Base-by-base conservation (phyloP, 768 basidiomycete species). In the Saitozyma podzolica region DNA sequence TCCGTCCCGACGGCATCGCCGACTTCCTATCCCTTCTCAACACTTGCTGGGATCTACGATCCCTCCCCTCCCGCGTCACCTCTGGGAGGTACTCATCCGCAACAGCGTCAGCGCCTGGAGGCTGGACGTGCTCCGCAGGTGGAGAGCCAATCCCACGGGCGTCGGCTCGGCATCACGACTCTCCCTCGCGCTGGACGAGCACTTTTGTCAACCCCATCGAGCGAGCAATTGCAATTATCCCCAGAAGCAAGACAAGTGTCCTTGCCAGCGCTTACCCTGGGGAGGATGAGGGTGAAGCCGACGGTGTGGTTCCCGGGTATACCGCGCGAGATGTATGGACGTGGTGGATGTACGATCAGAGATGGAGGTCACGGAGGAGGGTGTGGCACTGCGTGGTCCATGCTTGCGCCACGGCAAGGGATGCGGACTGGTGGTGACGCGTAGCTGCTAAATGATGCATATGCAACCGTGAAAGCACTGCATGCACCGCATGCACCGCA, bases 321-420 rank as follows among this genome's bases (percentile, higher is more conserved):
- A 48, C 54, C 9, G 55, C 58, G 13, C 49, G 59, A n/a, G 70
- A 72, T 51, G 54, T 72, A 6, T 72, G 50, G 47, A 9, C 39
- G 9, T 72, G 70, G 70, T 72, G 70, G 70, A 43, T 48, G 14
- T 69, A 58, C 53, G 48, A 55, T 20, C 8, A 39, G 8, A 45
- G 51, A 11, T 72, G 70, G 70, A 59, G 65, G 20, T 69, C 62
- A 10, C 58, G 61, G 29, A 48, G 68, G 17, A 64, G 65, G 45
- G 56, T 69, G 14, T 72, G 70, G 70, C 41, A 49, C 8, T 67
- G 67, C 43, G 68, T 67, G 8, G 65, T 69, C 6, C 51, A 59
- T 41, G 67, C 60, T 40, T 65, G 63, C 20, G 67, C 68, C 5
- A 65, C 66, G 11, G 68, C 68, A 8, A 60, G 68, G 50, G 67